Base-by-base conservation (phyloP, 805 yeast species). In the Vanderwaltozyma yarrowii region DNA sequence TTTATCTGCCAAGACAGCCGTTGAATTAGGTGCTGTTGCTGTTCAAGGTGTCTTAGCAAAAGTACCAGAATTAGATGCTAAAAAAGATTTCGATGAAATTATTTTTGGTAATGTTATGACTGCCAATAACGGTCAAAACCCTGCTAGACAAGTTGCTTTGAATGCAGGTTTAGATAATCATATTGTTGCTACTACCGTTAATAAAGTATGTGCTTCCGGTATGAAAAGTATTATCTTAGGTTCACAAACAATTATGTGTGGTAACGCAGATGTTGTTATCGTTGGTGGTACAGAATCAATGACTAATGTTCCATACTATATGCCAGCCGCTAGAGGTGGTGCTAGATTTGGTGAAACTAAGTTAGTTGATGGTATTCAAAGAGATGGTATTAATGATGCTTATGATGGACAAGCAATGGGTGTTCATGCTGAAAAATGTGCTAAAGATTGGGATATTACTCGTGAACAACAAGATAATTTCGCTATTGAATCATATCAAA, bases 281-380 rank as follows among this genome's bases (percentile, higher is more conserved):
- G 94, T 92, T 25, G 98, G 97, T 50, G 98, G 98, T 58, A 92
- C 95, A 50, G 98, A 92, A 67, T 81, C 95, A 41, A 89, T 92
- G 98, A 71, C 95, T 43, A 89, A 92, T 60, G 76, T 88, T 26
- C 98, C 98, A 38, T 89, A 88, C 72, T 89, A 89, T 61, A 57
- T 85, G 40, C 92, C 95, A 41, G 59, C 76, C 41, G 87, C 92
- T 31, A 82, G 99, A 67, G 56, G 69, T 33, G 97, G 97, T 51
- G 78, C 86, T 51, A 82, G 89, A 69, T 92, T 77, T 56, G 98
- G 99, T 52, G 89, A 84, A 46, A 64, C 78, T 37, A 50, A 69
- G 17, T 51, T 89, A 45, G 77, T 88, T 34, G 99, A 92, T 59
- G 97, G 96, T 56, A 65, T 92, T 43, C 83, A 80, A 62, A 79